A percentile compares a stretch with the other conserved stretches of the same genome.
phyloP scores from a whole-genome alignment of 495 filamentous ascomycete species.

The Pseudomonodictys pantanalensis region DNA sequence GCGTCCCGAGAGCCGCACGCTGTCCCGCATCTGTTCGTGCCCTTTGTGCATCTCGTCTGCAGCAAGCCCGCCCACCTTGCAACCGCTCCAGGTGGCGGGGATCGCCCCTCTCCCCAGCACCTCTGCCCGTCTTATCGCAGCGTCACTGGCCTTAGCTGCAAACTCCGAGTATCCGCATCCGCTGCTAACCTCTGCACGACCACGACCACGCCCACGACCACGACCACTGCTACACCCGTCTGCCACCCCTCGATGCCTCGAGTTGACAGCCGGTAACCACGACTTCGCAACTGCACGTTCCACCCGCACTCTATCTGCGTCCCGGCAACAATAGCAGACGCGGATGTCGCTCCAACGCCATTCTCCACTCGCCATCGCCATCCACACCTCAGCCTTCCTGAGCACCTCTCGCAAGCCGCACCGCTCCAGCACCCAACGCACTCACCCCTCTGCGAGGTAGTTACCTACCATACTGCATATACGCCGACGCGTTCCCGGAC shows the following conservation, averaged over 20 bases:
- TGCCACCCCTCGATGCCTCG: neutral
- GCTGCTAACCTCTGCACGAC: neutral
- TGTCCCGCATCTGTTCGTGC: slow-evolving; percentile 21
- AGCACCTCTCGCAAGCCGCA: neutral
- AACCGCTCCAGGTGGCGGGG: slow-evolving; percentile 29
- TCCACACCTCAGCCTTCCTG: slow-evolving; percentile 28
- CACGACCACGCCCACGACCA: slow-evolving; percentile 9
- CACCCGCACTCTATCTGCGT: neutral
- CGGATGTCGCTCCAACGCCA: slow-evolving; percentile 26
- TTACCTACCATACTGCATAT: too few species aligned
- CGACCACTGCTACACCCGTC: neutral
- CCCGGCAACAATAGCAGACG: neutral
- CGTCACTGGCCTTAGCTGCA: slow-evolving; percentile 24
- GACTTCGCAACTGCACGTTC: slow-evolving; percentile 8
- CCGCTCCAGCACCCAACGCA: neutral
- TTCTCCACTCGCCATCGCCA: slow-evolving; percentile 23
- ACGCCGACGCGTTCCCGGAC: too few species aligned
- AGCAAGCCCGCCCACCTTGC: neutral
- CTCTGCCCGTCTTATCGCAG: slow-evolving; percentile 35
- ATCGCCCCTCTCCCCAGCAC: slow-evolving; percentile 35
- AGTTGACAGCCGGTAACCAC: slow-evolving; percentile 3
- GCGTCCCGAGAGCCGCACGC: slow-evolving; percentile 24
- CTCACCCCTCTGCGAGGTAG: neutral
- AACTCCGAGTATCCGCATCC: slow-evolving; percentile 27
- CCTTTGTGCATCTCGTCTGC: slow-evolving; percentile 22